Percentiles rank a stretch among this genome's conserved stretches.
Evolutionary conservation across 2,329 filamentous ascomycete species (phyloP).

Genomic region (Xylariales sp.): DNA sequence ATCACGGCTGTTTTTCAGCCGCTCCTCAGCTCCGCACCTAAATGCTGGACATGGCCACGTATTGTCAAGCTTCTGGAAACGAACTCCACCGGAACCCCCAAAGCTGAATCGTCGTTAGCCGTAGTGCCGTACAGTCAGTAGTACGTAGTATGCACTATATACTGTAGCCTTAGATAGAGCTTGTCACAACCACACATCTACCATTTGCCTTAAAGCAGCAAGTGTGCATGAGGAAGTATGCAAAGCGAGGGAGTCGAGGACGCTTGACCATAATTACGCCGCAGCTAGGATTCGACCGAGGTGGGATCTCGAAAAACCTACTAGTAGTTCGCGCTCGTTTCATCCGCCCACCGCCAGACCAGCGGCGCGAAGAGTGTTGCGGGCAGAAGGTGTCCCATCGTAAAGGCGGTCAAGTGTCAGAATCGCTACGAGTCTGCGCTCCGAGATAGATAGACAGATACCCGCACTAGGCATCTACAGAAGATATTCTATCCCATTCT

Average conservation of each 20-base stretch:
- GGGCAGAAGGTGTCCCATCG: constrained; percentile 33
- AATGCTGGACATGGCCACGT: constrained; percentile 20
- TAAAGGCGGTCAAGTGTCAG: constrained; percentile 45
- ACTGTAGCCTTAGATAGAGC: constrained; percentile 1
- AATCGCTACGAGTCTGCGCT: constrained; percentile 16
- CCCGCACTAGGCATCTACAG: not conserved
- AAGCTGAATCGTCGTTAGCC: constrained; percentile 16
- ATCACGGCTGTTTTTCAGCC: constrained; percentile 34
- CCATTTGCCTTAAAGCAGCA: constrained; percentile 31
- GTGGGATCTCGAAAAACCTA: constrained; percentile 5
- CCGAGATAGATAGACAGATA: constrained; percentile 2
- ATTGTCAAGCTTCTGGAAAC: constrained; percentile 27
- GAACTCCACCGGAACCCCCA: not conserved
- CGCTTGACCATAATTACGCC: constrained; percentile 24
- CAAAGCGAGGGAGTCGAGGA: constrained; percentile 25
- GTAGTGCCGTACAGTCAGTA: constrained; percentile 5
- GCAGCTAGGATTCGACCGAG: constrained; percentile 25
- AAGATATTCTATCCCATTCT: constrained; percentile 24
- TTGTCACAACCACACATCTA: constrained; percentile 23
- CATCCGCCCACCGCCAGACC: constrained; percentile 22
- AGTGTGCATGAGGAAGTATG: constrained; percentile 29
- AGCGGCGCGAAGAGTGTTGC: constrained; percentile 40
- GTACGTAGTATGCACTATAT: not conserved
- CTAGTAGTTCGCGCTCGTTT: constrained; percentile 1
- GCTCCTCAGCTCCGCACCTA: constrained; percentile 38